Evolutionary conservation across 1,139 yeast species (phyloP), one percentile per base, ranked within the genome.

Genomic region (Taiozyma sp.): DNA sequence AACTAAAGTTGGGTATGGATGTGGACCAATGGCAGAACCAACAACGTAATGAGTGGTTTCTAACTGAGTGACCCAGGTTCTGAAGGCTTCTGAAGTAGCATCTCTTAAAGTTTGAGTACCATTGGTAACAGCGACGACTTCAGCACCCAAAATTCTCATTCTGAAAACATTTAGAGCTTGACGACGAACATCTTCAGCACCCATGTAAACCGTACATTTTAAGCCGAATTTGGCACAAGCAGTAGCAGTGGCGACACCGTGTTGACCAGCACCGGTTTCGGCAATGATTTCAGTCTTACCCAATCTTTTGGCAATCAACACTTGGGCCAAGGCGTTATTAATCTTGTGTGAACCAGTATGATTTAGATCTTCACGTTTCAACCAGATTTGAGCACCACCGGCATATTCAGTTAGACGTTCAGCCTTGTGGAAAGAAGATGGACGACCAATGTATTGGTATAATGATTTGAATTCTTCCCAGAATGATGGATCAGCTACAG

Each of bases 241-340:
- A 51, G 99, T 93, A 32, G 99, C 99, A 52, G 99, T 93, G 45
- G 99, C 99, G 44, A 93, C 99, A 74, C 99, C 99, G 68, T 93
- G 99, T 75, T 93, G 99, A 56, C 99, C 99, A 50, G 99, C 99
- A 70, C 99, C 99, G 44, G 99, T 93, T 74, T 93, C 99, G 44
- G 99, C 99, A 67, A 93, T 93, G 55, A 93, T 81, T 62, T 87
- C 83, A 55, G 75, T 83, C 75, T 93, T 93, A 47, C 99, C 99
- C 60, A 95, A 76, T 68, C 99, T 80, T 69, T 79, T 88, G 39
- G 99, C 99, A 60, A 93, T 77, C 55, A 93, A 76, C 26, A 89
- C 93, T 74, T 93, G 99, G 22, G 97, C 97, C 57, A 93, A 73
- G 28, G 99, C 98, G 64, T 93, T 93, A 71, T 93, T 93, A 67